These are phyloP conservation scores for Neltuma alba DNA, from an alignment of 306 rosid species.

Conservation along the genomic window DNA sequence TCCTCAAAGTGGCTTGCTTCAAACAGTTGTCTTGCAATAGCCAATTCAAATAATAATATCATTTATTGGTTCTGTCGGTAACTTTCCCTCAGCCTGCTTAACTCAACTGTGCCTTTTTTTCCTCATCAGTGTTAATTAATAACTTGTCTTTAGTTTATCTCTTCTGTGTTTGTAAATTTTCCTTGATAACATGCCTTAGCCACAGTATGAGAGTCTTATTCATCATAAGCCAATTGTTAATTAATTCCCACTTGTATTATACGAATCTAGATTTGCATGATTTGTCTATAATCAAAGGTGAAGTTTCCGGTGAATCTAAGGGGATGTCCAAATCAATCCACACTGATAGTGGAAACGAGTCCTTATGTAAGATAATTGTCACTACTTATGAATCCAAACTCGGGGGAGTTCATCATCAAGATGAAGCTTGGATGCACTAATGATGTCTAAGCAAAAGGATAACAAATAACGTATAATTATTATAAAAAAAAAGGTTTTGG, in stretches of 20 bases:
- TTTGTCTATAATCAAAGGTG: not conserved
- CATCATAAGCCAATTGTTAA: not conserved
- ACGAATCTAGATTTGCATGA: not conserved
- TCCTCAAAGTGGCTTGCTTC: not conserved
- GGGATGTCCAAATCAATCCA: not conserved
- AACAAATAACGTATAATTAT: not conserved
- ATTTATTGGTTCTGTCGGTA: not conserved
- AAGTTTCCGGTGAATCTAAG: not conserved
- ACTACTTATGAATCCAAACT: not conserved
- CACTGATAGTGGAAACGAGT: not conserved
- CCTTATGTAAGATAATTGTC: not conserved
- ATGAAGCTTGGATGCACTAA: not conserved
- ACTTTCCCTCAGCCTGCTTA: not conserved
- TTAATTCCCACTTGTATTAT: not conserved
- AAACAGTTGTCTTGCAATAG: slow-evolving; percentile 2
- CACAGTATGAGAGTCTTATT: not conserved
- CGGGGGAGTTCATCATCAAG: not conserved
- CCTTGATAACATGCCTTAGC: not conserved
- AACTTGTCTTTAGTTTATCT: no score
- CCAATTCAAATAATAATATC: not conserved
- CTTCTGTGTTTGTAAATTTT: not conserved
- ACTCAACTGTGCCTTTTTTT: not conserved
- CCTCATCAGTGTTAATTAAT: not conserved
- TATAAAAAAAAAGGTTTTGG: no score
- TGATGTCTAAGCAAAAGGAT: not conserved